Evolutionary conservation across 2,329 filamentous ascomycete genomes (phyloP).

Genomic region (Exutisphaerella laricina): DNA sequence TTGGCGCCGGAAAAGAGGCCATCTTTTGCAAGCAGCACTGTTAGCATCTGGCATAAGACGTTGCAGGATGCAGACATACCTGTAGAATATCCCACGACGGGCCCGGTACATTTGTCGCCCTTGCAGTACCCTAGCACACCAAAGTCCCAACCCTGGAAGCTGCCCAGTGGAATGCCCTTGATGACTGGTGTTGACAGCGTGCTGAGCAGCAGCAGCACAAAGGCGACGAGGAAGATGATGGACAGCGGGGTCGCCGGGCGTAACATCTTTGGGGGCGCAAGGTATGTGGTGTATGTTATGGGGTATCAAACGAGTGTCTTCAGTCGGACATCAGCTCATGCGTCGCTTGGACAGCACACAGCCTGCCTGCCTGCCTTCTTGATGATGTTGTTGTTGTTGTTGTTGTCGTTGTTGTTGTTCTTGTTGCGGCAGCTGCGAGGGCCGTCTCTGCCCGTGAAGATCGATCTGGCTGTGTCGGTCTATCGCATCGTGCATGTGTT

Average conservation of each 20-base stretch:
- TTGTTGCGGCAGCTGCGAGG: too few species aligned
- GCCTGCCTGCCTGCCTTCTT: too few species aligned
- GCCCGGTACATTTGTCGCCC: slow-evolving; percentile 58
- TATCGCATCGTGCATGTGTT: too few species aligned
- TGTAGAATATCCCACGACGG: slow-evolving; percentile 80
- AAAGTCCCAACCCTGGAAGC: slow-evolving; percentile 70
- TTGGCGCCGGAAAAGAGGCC: slow-evolving; percentile 40
- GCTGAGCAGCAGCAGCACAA: slow-evolving; percentile 76
- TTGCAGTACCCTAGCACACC: slow-evolving; percentile 90
- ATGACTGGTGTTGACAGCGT: slow-evolving; percentile 90
- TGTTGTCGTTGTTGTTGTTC: too few species aligned
- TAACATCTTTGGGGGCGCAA: slow-evolving; percentile 65
- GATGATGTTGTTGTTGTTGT: too few species aligned
- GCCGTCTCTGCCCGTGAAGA: too few species aligned
- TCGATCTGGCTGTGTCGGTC: too few species aligned
- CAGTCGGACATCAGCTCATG: too few species aligned
- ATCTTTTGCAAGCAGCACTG: slow-evolving; percentile 33
- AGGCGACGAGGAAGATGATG: slow-evolving; percentile 76
- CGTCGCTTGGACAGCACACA: too few species aligned
- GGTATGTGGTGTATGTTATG: neutral
- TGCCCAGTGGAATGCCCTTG: slow-evolving; percentile 74
- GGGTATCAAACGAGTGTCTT: slow-evolving; percentile 7
- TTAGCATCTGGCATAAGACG: slow-evolving; percentile 3
- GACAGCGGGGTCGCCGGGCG: slow-evolving; percentile 89
- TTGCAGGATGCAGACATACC: slow-evolving; percentile 48